These are phyloP conservation scores for Cryphonectria radicalis DNA, from an alignment of 2,329 filamentous ascomycete species.

Conservation along the genomic window DNA sequence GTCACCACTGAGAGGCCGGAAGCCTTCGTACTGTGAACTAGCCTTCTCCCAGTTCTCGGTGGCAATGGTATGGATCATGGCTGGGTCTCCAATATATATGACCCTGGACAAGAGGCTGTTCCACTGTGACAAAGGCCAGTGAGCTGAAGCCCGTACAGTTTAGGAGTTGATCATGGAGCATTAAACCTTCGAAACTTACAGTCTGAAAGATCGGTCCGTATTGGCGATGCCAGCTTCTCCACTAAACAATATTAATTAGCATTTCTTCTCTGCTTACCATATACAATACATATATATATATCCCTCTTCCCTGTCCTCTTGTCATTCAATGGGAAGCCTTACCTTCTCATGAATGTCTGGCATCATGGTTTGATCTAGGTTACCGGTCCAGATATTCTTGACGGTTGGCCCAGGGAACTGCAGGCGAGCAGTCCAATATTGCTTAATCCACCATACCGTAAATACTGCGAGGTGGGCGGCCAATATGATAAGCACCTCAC, in stretches of 20 bases:
- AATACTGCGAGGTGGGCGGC: neutral
- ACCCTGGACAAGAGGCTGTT: conserved; percentile 12
- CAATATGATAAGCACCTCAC: neutral
- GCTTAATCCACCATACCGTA: conserved; percentile 4
- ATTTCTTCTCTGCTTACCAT: neutral
- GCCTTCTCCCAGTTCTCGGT: conserved; percentile 8
- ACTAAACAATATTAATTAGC: neutral
- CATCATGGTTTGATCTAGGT: conserved; percentile 13
- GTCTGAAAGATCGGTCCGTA: conserved; percentile 8
- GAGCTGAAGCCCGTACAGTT: neutral
- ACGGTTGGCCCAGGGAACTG: conserved; percentile 11
- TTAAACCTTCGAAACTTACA: neutral
- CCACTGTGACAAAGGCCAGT: conserved; percentile 2
- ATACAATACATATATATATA: no score
- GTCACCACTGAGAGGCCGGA: conserved; percentile 3
- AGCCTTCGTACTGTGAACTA: conserved; percentile 10
- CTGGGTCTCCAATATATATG: conserved; percentile 8
- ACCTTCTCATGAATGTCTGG: conserved; percentile 11
- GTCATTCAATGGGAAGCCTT: neutral
- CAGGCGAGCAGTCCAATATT: conserved; percentile 6
- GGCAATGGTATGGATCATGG: conserved; percentile 10
- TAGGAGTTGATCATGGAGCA: neutral
- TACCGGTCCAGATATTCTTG: conserved; percentile 8
- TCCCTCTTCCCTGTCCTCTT: neutral
- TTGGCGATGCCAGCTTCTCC: conserved; percentile 9